Conservation (phyloP, 2,329 filamentous ascomycete genomes). For the Calycina herbarum region DNA sequence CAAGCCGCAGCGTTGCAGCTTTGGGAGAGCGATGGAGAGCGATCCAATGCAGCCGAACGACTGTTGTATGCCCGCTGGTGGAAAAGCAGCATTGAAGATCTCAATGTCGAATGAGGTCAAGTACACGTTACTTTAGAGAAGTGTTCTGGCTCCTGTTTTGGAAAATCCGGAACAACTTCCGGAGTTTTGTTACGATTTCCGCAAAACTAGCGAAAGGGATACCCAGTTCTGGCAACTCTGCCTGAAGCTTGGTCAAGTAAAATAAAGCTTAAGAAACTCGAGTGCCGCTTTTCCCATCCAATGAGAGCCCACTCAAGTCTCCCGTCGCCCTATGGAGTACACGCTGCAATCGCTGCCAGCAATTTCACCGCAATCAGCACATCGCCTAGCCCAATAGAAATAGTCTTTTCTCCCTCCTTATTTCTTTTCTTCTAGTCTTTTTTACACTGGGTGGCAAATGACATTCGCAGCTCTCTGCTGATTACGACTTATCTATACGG, state of each 20-base stretch:
- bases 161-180: too few species aligned
- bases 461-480: not conserved
- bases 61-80: not conserved
- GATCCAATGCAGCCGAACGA: conserved; percentile 4
- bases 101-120: not conserved
- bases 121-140: too few species aligned
- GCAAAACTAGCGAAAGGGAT: too few species aligned
- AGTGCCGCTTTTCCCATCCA: conserved; percentile 2
- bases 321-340: not conserved
- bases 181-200: too few species aligned
- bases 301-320: not conserved
- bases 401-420: not conserved
- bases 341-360: not conserved
- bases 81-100: not conserved
- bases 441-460: not conserved
- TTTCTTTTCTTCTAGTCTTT: not conserved
- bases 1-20: not conserved
- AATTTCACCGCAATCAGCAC: not conserved
- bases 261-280: conserved; percentile 1
- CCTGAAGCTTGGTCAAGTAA: not conserved
- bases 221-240: not conserved
- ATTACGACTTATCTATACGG: conserved; percentile 5
- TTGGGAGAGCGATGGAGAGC: not conserved
- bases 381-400: not conserved
- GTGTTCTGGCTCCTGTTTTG: too few species aligned